phyloP scores from a whole-genome alignment of 306 rosid species.

The Vigna unguiculata region DNA sequence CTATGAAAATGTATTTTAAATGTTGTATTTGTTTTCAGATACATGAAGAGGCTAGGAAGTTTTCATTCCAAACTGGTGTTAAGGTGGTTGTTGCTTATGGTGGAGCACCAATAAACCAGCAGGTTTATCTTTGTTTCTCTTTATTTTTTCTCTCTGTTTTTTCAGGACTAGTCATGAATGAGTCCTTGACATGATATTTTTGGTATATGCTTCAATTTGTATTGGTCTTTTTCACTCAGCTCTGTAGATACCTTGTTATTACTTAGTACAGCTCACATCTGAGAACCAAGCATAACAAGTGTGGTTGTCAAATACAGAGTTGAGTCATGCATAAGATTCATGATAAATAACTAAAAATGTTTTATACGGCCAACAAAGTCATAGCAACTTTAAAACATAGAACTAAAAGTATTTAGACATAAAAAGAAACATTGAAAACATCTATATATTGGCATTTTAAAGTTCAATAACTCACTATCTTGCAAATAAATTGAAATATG shows the following conservation, averaged over 20 bases:
- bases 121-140: slow-evolving; percentile 51
- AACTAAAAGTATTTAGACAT: background rate
- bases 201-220: background rate
- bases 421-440: background rate
- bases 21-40: slow-evolving; percentile 62
- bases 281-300: background rate
- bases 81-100: slow-evolving; percentile 95
- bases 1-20: slow-evolving; percentile 1
- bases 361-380: background rate
- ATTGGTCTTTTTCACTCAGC: background rate
- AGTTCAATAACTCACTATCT: background rate
- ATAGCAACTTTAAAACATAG: background rate
- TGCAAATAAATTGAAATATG: no score
- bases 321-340: background rate
- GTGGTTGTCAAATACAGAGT: background rate
- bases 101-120: slow-evolving; percentile 91
- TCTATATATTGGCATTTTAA: background rate
- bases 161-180: slow-evolving; percentile 3
- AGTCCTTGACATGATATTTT: background rate
- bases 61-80: slow-evolving; percentile 81
- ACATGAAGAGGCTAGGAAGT: slow-evolving; percentile 80
- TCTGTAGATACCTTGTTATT: background rate
- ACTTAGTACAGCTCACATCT: background rate
- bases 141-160: background rate
- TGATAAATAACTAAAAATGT: background rate